A percentile compares a stretch with the other conserved stretches of the same genome.
These are phyloP conservation scores for Pelargonium cotyledonis DNA, from an alignment of 441 rosid genomes.

Conservation along the genomic window DNA sequence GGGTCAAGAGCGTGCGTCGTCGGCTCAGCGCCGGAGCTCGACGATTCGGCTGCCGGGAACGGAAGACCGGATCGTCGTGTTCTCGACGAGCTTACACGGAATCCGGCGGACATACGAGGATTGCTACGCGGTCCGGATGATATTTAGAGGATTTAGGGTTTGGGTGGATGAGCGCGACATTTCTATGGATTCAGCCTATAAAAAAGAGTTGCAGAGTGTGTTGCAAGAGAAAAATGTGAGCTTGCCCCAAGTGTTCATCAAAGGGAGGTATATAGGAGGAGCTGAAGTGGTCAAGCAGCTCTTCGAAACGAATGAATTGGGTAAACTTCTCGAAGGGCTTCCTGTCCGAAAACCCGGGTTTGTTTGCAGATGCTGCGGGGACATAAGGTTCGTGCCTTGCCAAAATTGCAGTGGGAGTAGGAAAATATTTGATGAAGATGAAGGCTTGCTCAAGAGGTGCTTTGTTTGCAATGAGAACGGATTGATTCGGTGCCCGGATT, in stretches of 20 bases:
- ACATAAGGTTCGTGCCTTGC: constrained; percentile 70
- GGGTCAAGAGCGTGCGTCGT: constrained; percentile 7
- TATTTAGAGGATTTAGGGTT: constrained; percentile 81
- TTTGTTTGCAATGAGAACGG: constrained; percentile 85
- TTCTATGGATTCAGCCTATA: constrained; percentile 79
- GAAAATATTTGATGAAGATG: constrained; percentile 84
- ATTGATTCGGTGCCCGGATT: constrained; percentile 70
- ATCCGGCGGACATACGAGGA: constrained; percentile 82
- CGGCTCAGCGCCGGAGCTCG: constrained; percentile 4
- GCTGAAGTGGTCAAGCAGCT: constrained; percentile 75
- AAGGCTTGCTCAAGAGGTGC: constrained; percentile 59
- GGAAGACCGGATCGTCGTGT: constrained; percentile 78
- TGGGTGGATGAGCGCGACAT: constrained; percentile 88
- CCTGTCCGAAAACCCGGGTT: constrained; percentile 59
- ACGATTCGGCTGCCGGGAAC: constrained; percentile 59
- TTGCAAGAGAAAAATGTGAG: constrained; percentile 51
- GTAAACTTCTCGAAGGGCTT: constrained; percentile 59
- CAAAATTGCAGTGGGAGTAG: constrained; percentile 83
- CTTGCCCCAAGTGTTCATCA: constrained; percentile 77
- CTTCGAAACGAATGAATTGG: constrained; percentile 77
- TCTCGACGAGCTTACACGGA: constrained; percentile 75
- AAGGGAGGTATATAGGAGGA: constrained; percentile 66
- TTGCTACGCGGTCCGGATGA: constrained; percentile 79
- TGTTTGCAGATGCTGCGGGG: constrained; percentile 67
- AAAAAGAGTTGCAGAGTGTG: constrained; percentile 60